Evolutionary conservation across 2,329 filamentous ascomycete genomes (phyloP), one percentile per base, ranked within the genome.

Genomic region (Xylariaceae sp.): DNA sequence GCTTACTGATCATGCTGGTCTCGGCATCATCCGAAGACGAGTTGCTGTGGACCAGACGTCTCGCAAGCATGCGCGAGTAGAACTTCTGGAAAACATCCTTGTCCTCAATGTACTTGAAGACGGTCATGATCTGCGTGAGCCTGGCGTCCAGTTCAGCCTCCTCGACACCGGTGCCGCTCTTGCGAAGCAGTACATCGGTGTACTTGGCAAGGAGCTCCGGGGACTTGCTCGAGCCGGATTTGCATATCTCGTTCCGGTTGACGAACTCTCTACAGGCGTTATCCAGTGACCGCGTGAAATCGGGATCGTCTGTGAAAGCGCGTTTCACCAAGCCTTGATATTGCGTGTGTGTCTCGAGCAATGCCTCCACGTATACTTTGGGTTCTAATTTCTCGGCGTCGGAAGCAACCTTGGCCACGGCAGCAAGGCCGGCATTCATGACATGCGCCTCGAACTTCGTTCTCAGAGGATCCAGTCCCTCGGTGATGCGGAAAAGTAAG

Each of bases 31-130:
- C 89, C 3, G 89, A 95, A 3, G 92, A 92, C 0, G 92, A 96
- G 57, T 83, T 95, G 58, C 84, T 88, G 59, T 95, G 87, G 13
- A 98, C 92, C 35, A 98, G 67, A 51, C 92, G 87, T 58, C 94
- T 87, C 31, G 92, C 92, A 49, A 98, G 68, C 81, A 94, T 94
- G 43, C 89, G 84, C 2, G 90, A 94, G 64, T 98, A 98, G 64
- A 95, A 98, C 61, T 96, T 98, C 61, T 96, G 92, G 73, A 98
- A 98, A 5, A 98, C 93, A 54, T 98, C 92, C 70, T 98, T 98
- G 64, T 98, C 93, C 58, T 98, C 92, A 44, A 98, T 96, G 62
- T 98, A 98, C 67, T 96, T 96, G 76, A 98, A 98, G 35, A 98
- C 87, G 2, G 90, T 95, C 92, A 98, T 98, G 51, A 98, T 92